Evolutionary conservation across 306 rosid species (phyloP), one percentile per base, ranked within the genome.

Genomic region (Pterocarpus macrocarpus): DNA sequence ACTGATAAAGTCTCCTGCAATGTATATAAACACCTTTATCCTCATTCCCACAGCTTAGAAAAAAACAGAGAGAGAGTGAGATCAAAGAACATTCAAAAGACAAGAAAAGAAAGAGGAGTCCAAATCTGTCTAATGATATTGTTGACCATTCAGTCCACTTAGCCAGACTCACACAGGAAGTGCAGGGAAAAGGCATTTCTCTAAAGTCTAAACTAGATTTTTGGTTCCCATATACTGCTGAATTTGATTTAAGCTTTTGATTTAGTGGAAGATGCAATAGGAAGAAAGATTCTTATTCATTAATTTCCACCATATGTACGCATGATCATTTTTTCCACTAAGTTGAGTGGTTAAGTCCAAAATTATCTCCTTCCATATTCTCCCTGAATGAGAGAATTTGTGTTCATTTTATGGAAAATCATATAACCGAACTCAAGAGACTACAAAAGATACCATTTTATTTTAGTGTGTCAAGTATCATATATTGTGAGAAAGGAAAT

Each of bases 101-200:
- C 94, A 94, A 70, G 94, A 92, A 89, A 82, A 89, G 95, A 90
- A 84, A 86, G 88, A 82, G 16, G 84, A 75, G 97, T 91, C 94
- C 49, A 81, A 71, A 70, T 88, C 83, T 86, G 90, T 92, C 92
- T 89, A 56, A 89, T 91, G 97, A 75, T 87, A 81, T 81, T 88
- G 87, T 92, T 91, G 97, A 94, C 94, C 86, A 79, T 79, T 85
- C 76, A 84, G 73, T 88, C 94, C 92, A 87, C 92, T 88, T 89
- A 89, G 79, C 83, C 83, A 76, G 83, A 82, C 70, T 83, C 85
- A 77, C 79, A 84, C 81, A 73, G 72, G 39, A 71, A 83, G 84
- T 88, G 86, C 74, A 82, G 53, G 66, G 57, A n/a, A 55, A 80
- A 36, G 43, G 73, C 79, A 82, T 71, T 81, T 81, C 39, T 73